Evolutionary conservation across 106 monocot species (phyloP), one percentile per base, ranked within the genome.

Genomic region (Acorus gramineus): DNA sequence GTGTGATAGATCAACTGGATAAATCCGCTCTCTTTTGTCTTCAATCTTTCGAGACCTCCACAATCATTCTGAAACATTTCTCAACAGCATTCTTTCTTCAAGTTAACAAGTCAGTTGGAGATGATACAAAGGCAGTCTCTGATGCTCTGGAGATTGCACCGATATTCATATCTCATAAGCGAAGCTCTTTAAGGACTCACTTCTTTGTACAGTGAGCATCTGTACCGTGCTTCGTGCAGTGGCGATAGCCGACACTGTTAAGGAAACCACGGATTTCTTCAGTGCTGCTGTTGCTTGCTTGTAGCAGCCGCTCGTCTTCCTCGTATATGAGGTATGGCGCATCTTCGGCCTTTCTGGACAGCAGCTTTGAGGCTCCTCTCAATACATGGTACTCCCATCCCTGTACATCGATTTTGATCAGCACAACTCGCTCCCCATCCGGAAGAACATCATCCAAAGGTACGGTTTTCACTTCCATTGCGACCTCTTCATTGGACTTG

Each of bases 291-390:
- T 98, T 98, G 75, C 96, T 91, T 2, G 87, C 91, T 49, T 74
- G 72, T 49, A 98, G 57, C 51, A 98, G 50, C 13, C 82, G 75
- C 66, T 91, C 96, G 48, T 98, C 96, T 67, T 98, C 96, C 66
- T 98, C 96, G 46, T 91, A 98, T 46, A 91, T 98, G 47, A 91
- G 77, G 46, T 98, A 91, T 7, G 96, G 96, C 8, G 96, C 96
- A 66, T 80, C 78, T 28, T 75, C 79, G 46, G 58, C 66, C 69
- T 71, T 80, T 64, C 95, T 84, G 14, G 96, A 88, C 3, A 98
- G 68, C 52, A 91, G 71, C 53, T 73, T 76, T 14, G 62, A 53
- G 58, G 96, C 96, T 10, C 96, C 96, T 70, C 62, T 66, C 28
- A 98, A 64, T 3, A 91, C 96, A 67, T 92, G 96, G 66, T 75